Evolutionary conservation across 148 eudicot species (phyloP).

Genomic region (Rhododendron ferrugineum): DNA sequence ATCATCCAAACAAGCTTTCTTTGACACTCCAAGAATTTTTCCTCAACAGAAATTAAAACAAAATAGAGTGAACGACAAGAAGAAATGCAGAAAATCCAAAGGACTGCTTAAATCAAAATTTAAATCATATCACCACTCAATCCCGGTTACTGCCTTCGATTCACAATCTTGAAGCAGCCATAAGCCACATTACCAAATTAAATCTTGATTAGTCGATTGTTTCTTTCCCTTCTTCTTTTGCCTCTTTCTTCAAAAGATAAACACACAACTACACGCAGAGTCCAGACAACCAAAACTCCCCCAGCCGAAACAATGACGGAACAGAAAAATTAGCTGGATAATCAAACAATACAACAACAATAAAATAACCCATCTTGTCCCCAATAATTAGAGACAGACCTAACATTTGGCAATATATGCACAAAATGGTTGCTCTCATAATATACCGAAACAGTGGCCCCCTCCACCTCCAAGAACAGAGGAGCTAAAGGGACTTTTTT

Average conservation of each 20-base stretch:
- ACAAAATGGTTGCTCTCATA: not conserved
- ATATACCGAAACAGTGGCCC: not conserved
- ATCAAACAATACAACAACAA: not conserved
- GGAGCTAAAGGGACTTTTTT: not conserved
- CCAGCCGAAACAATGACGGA: not conserved
- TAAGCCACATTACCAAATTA: not conserved
- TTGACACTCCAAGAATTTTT: not conserved
- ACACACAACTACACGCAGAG: not conserved
- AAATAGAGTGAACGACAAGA: not conserved
- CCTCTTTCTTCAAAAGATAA: not conserved
- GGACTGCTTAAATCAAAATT: not conserved
- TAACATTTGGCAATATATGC: not conserved
- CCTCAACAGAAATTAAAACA: not conserved
- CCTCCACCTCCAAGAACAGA: too few relatives aligned
- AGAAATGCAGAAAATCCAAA: not conserved
- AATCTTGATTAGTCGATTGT: not conserved
- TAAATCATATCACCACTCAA: not conserved
- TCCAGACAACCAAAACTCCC: not conserved
- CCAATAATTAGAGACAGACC: not conserved
- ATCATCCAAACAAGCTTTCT: not conserved
- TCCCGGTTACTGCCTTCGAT: not conserved
- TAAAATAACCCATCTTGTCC: not conserved
- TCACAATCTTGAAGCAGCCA: not conserved
- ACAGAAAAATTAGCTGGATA: not conserved
- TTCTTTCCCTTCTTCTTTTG: not conserved